Conservation (phyloP, 176 grass and related monocot genomes). For the Zea luxurians region DNA sequence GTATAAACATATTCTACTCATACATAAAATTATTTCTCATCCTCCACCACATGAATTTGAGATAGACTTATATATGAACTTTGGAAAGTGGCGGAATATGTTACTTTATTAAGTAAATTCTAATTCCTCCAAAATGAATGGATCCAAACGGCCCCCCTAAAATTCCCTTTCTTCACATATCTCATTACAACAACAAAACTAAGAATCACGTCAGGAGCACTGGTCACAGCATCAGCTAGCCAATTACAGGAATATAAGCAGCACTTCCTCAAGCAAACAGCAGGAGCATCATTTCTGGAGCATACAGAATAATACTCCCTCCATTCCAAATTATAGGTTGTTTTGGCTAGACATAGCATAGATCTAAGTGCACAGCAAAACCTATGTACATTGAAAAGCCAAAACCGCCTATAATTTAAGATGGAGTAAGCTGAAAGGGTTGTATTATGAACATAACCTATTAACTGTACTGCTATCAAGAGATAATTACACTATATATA, state of each 20-base stretch:
- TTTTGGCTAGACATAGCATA: not conserved
- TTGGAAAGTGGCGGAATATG: too few species aligned
- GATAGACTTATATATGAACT: too few species aligned
- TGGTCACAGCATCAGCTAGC: constrained; percentile 1
- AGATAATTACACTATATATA: constrained; percentile 22
- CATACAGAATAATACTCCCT: not conserved
- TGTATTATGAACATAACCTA: not conserved
- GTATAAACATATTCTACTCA: too few species aligned
- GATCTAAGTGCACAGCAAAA: not conserved
- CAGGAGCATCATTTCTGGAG: not conserved
- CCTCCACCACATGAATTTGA: too few species aligned
- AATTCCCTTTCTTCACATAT: not conserved
- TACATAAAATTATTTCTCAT: too few species aligned
- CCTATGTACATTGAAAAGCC: not conserved
- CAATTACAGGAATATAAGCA: constrained; percentile 23
- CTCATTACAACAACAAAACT: constrained; percentile 14
- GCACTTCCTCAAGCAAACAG: not conserved
- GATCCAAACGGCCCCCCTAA: not conserved
- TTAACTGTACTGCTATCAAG: constrained; percentile 18
- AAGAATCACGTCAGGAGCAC: not conserved
- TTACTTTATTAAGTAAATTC: too few species aligned
- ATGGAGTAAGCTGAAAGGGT: not conserved
- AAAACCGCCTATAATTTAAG: not conserved
- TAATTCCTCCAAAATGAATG: too few species aligned
- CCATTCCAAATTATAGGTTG: not conserved